Base-by-base conservation (phyloP, 169 alveolate species). In the Plasmodium coatneyi region DNA sequence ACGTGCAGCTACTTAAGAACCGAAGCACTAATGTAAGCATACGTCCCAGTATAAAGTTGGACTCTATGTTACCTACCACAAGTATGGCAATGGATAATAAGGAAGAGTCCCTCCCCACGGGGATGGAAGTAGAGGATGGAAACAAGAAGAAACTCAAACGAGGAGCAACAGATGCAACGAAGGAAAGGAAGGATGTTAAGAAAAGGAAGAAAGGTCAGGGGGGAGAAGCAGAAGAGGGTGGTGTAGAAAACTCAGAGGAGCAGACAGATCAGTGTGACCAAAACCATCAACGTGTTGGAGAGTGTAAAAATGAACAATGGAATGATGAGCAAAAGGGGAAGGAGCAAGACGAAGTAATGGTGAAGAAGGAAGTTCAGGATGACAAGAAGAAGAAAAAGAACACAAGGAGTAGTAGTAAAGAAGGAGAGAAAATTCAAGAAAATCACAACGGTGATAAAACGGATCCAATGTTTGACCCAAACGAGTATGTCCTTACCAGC, bases 401-500 rank as follows among this genome's bases (percentile, higher is more conserved):
- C 54, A 10, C 3, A 43, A 43, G 10, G 54, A n/a, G 1, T 43
- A 43, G 7, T 16, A 49, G 6, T 16, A 49, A 49, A 14, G 5
- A 83, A 83, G 49, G 76, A 19, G 28, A 79, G 6, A 16, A 79
- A 41, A 36, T 43, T 39, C 70, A 41, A 79, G 39, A 4, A n/a
- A 79, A 2, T 14, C 19, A 19, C 46, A 34, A 36, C 6, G n/a
- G 0, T 28, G 36, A n/a, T 0, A 12, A 66, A 10, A 28, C 6
- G n/a, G 36, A 66, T 22, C 5, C 84, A 1, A 5, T 43, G 16
- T 25, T 79, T 19, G 92, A 83, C 28, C 28, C 16, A 41, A 43
- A 74, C 16, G 94, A 89, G 49, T 89, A 89, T 49, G 83, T 89
- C 22, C 70, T 89, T 25, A 89, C 90, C 6, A 79, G 78, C 30